Conservation (phyloP, 192 early-diverging fungal species). For the Neocallimastix lanati region DNA sequence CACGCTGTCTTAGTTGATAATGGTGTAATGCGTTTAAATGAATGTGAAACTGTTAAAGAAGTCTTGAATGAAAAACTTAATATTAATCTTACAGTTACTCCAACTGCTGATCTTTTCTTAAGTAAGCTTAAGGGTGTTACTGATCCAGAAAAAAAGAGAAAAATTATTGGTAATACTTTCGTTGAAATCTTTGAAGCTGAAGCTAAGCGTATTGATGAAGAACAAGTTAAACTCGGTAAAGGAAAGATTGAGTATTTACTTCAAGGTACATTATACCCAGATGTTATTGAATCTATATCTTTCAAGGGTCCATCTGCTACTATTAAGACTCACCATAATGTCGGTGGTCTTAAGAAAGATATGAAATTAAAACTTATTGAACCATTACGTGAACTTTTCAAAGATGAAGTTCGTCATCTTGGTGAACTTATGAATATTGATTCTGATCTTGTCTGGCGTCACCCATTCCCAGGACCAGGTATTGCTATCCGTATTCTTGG, state of each 20-base stretch:
- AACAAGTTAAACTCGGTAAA: slow-evolving; percentile 45
- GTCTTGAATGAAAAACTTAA: slow-evolving; percentile 73
- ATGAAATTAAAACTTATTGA: slow-evolving; percentile 98
- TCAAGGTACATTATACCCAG: slow-evolving; percentile 95
- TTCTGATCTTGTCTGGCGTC: slow-evolving; percentile 92
- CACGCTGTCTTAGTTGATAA: slow-evolving; percentile 96
- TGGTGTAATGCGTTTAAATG: slow-evolving; percentile 95
- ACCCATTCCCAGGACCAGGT: slow-evolving; percentile 98
- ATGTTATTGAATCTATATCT: slow-evolving; percentile 94
- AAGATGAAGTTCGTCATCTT: slow-evolving; percentile 97
- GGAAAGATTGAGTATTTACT: slow-evolving; percentile 84
- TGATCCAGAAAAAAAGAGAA: slow-evolving; percentile 93
- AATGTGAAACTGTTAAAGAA: slow-evolving; percentile 70
- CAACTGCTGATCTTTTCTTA: slow-evolving; percentile 71
- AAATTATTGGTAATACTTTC: slow-evolving; percentile 98
- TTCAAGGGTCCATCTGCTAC: slow-evolving; percentile 98
- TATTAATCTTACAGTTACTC: slow-evolving; percentile 87
- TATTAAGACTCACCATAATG: slow-evolving; percentile 99
- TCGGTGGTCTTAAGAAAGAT: slow-evolving; percentile 86
- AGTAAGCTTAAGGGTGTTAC: slow-evolving; percentile 72
- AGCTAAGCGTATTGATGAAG: slow-evolving; percentile 67
- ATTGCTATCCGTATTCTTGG: slow-evolving; percentile 95
- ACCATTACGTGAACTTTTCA: slow-evolving; percentile 95
- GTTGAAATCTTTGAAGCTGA: slow-evolving; percentile 95
- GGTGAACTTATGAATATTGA: slow-evolving; percentile 74